Evolutionary conservation across 345 rosid genomes (phyloP).

Genomic region (Noccaea caerulescens): DNA sequence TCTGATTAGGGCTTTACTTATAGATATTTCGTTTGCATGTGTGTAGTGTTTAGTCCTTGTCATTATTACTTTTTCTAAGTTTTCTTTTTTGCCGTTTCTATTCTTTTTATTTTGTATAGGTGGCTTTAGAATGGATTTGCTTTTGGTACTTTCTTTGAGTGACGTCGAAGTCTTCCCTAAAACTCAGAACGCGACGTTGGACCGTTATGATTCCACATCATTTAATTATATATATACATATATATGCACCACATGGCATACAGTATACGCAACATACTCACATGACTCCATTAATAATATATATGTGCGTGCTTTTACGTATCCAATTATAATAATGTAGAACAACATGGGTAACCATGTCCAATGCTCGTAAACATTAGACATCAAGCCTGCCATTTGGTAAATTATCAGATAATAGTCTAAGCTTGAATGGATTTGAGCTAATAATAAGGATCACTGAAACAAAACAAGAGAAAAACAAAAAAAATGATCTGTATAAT

Average conservation of each 20-base stretch:
- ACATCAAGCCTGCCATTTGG: neutral
- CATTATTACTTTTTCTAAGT: neutral
- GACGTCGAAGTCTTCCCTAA: constrained; percentile 43
- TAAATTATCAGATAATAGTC: neutral
- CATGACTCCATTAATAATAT: constrained; percentile 30
- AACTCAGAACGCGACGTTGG: constrained; percentile 33
- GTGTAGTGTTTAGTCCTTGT: neutral
- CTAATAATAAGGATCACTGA: neutral
- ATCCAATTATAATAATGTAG: constrained; percentile 16
- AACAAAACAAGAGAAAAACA: neutral
- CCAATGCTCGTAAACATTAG: neutral
- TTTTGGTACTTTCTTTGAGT: constrained; percentile 45
- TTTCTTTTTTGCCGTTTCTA: neutral
- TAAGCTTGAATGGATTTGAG: neutral
- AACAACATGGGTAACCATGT: constrained; percentile 17
- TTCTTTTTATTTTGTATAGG: constrained; percentile 4
- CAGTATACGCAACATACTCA: constrained; percentile 40
- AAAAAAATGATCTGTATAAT: neutral
- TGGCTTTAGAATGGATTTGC: constrained; percentile 34
- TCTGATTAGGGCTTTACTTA: constrained; percentile 8
- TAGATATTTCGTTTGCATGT: neutral
- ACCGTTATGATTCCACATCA: constrained; percentile 43
- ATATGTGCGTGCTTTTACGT: constrained; percentile 15
- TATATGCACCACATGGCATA: constrained; percentile 39
- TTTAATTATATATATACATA: constrained; percentile 7